Evolutionary conservation across 164 flowering plant species (phyloP).

Genomic region (Stephania yunnanensis): DNA sequence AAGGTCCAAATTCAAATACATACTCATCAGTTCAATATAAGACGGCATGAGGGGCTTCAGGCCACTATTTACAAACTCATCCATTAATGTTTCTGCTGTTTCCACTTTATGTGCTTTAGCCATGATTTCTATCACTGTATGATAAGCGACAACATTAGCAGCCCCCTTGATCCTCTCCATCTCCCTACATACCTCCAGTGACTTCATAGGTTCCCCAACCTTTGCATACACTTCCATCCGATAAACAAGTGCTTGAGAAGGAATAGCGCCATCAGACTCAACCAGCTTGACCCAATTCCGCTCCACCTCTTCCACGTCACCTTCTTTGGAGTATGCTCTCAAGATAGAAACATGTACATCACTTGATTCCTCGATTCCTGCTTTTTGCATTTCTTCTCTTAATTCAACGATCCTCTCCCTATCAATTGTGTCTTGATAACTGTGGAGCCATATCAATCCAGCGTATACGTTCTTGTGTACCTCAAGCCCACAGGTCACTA

Average conservation of each 20-base stretch:
- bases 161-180: conserved; percentile 44
- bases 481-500: conserved; percentile 62
- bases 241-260: conserved; percentile 67
- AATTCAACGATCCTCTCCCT: conserved; percentile 51
- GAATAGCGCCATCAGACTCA: conserved; percentile 28
- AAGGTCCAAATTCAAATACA: conserved; percentile 50
- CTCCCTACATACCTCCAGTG: conserved; percentile 58
- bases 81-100: conserved; percentile 65
- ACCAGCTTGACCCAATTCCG: conserved; percentile 61
- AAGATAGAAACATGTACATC: conserved; percentile 75
- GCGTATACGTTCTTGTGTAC: conserved; percentile 68
- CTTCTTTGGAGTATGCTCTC: conserved; percentile 74
- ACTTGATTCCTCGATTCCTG: conserved; percentile 55
- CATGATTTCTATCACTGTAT: conserved; percentile 76
- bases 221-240: conserved; percentile 74
- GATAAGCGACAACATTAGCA: conserved; percentile 52
- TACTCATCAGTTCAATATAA: conserved; percentile 49
- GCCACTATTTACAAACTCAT: conserved; percentile 59
- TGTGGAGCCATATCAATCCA: conserved; percentile 90
- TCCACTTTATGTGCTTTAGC: conserved; percentile 57
- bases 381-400: conserved; percentile 51
- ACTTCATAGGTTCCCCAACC: conserved; percentile 53
- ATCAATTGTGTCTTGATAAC: conserved; percentile 76
- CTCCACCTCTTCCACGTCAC: conserved; percentile 75
- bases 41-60: conserved; percentile 66